Conservation (phyloP, 495 filamentous ascomycete species). For the Tuber melanosporum region DNA sequence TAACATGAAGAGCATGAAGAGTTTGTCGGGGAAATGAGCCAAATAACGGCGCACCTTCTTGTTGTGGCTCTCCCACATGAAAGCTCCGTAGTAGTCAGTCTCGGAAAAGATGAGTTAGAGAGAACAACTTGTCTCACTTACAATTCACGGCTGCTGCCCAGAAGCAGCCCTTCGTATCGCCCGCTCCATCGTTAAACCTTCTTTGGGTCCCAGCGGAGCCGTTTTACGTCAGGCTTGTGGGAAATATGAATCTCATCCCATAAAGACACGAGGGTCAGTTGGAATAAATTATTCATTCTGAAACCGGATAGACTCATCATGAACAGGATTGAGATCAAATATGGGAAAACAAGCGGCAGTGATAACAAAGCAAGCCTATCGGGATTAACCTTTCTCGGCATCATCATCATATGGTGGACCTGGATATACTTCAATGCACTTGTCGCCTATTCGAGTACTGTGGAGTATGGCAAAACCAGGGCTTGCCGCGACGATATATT, state of each 20-base stretch:
- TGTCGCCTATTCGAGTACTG: conserved; percentile 54
- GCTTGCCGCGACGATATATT: conserved; percentile 69
- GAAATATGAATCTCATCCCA: conserved; percentile 50
- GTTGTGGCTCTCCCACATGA: conserved; percentile 48
- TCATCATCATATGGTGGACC: conserved; percentile 49
- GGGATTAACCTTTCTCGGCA: conserved; percentile 38
- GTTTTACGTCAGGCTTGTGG: conserved; percentile 30
- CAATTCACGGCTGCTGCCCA: conserved; percentile 88
- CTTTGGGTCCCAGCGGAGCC: conserved; percentile 39
- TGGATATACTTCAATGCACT: conserved; percentile 58
- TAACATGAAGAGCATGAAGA: conserved; percentile 12
- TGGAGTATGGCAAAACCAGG: conserved; percentile 60
- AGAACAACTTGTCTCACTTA: conserved; percentile 42
- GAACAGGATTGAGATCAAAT: background rate
- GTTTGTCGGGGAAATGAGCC: conserved; percentile 13
- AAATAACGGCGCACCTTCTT: conserved; percentile 49
- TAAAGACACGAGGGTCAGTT: conserved; percentile 18
- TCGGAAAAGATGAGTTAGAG: conserved; percentile 23
- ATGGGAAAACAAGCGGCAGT: background rate
- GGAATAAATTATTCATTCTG: background rate
- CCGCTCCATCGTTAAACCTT: conserved; percentile 72
- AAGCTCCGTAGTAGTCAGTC: conserved; percentile 42
- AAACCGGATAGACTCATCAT: background rate
- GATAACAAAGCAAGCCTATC: conserved; percentile 38
- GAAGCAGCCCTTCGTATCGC: conserved; percentile 74